Percentiles rank a stretch among this genome's conserved stretches.
These are phyloP conservation scores for Salix arbutifolia DNA, from an alignment of 345 rosid species.

Conservation along the genomic window DNA sequence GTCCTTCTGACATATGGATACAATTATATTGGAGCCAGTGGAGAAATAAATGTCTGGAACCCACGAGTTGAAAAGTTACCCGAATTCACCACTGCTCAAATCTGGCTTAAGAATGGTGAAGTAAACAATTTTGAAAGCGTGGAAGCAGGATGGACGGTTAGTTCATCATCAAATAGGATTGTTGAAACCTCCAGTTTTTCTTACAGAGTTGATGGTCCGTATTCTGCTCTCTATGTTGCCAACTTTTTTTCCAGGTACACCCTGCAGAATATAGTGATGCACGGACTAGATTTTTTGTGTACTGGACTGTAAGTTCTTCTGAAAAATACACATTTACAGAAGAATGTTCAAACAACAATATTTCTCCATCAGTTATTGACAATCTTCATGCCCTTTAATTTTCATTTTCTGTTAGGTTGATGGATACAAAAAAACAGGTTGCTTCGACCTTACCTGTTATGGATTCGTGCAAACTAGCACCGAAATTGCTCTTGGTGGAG, in stretches of 20 bases:
- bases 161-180: neutral
- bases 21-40: constrained; percentile 36
- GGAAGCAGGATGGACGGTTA: constrained; percentile 55
- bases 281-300: neutral
- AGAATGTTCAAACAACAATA: no score
- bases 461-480: constrained; percentile 48
- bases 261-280: constrained; percentile 15
- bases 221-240: neutral
- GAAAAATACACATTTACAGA: neutral
- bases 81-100: constrained; percentile 40
- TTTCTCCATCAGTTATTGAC: neutral
- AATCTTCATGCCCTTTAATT: neutral
- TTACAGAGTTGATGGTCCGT: neutral
- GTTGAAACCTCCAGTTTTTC: neutral
- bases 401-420: constrained; percentile 24
- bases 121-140: constrained; percentile 26
- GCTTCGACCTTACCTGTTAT: constrained; percentile 39
- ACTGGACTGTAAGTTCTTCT: constrained; percentile 21
- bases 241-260: constrained; percentile 17
- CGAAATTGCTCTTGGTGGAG: constrained; percentile 26
- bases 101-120: constrained; percentile 39
- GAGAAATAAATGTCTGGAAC: constrained; percentile 50
- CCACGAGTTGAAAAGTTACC: constrained; percentile 22
- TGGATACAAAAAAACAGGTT: constrained; percentile 27
- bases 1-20: constrained; percentile 22